Evolutionary conservation across 177 flowering plant species (phyloP).

Genomic region (Vitis hybrid): DNA sequence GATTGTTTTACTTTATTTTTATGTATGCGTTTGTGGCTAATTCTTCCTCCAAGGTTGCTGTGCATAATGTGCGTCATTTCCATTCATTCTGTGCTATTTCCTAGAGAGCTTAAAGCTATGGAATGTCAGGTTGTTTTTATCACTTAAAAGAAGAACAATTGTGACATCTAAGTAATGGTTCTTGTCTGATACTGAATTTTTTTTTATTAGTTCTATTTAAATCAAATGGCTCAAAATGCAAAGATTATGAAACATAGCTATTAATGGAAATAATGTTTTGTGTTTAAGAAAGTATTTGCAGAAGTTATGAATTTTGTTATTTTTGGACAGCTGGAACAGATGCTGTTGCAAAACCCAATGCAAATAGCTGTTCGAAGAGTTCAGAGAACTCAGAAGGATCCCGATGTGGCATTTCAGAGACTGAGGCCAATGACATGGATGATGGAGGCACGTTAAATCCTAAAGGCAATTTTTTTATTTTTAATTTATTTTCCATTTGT

Average conservation of each 20-base stretch:
- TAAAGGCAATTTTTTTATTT: slow-evolving; percentile 22
- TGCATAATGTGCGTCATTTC: too few species aligned
- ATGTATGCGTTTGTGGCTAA: too few species aligned
- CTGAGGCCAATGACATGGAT: slow-evolving; percentile 21
- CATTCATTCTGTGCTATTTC: too few species aligned
- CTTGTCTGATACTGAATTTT: too few species aligned
- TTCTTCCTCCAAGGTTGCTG: too few species aligned
- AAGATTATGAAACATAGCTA: not conserved
- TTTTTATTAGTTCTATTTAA: too few species aligned
- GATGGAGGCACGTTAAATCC: slow-evolving; percentile 26
- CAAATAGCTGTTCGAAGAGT: slow-evolving; percentile 23
- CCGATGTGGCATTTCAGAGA: slow-evolving; percentile 21
- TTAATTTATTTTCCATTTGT: not conserved
- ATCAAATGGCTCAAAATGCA: not conserved
- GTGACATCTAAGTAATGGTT: too few species aligned
- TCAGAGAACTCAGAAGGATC: slow-evolving; percentile 22
- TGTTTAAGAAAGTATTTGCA: not conserved
- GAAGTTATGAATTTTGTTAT: not conserved
- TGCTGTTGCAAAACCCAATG: slow-evolving; percentile 23
- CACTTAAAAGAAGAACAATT: too few species aligned
- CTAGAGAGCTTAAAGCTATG: too few species aligned
- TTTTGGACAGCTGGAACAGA: slow-evolving; percentile 22
- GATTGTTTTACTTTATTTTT: too few species aligned
- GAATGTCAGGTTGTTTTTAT: too few species aligned
- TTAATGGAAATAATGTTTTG: not conserved